Evolutionary conservation across 805 yeast species (phyloP).

Genomic region (Saccharomyces eubayanus): DNA sequence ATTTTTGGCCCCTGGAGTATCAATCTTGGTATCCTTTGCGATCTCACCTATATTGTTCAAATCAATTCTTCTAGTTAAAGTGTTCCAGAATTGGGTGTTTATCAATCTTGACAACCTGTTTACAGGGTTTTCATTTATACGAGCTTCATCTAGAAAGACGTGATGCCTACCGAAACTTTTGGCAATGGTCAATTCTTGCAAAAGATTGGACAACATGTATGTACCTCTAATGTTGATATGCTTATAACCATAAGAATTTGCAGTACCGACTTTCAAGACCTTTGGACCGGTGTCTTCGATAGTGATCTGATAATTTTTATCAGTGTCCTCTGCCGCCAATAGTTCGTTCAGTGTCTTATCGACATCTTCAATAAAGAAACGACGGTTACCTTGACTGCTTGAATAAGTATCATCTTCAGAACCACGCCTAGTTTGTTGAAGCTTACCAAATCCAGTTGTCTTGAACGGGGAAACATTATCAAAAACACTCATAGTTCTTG

Average conservation of each 20-base stretch:
- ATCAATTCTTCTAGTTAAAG: slow-evolving; percentile 64
- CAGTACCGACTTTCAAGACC: slow-evolving; percentile 69
- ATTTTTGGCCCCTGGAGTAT: slow-evolving; percentile 48
- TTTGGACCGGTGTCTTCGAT: slow-evolving; percentile 81
- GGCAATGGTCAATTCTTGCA: slow-evolving; percentile 86
- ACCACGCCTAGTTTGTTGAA: slow-evolving; percentile 35
- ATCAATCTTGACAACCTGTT: slow-evolving; percentile 66
- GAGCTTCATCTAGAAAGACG: slow-evolving; percentile 71
- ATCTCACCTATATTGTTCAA: slow-evolving; percentile 53
- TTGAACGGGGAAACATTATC: slow-evolving; percentile 27
- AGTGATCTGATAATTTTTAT: slow-evolving; percentile 73
- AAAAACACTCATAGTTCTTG: slow-evolving; percentile 49
- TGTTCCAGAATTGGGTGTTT: slow-evolving; percentile 70
- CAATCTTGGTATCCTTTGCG: slow-evolving; percentile 72
- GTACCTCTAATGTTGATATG: slow-evolving; percentile 76
- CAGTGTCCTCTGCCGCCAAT: slow-evolving; percentile 74
- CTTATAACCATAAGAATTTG: slow-evolving; percentile 72
- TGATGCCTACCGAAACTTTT: slow-evolving; percentile 69
- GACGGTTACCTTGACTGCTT: slow-evolving; percentile 32
- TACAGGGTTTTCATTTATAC: slow-evolving; percentile 84
- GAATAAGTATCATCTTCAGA: slow-evolving; percentile 44
- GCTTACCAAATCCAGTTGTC: not conserved
- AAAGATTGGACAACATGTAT: slow-evolving; percentile 74
- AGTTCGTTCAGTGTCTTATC: slow-evolving; percentile 63
- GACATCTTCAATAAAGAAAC: slow-evolving; percentile 66